Conservation (phyloP, 169 alveolate species). For the Eimeria necatrix region DNA sequence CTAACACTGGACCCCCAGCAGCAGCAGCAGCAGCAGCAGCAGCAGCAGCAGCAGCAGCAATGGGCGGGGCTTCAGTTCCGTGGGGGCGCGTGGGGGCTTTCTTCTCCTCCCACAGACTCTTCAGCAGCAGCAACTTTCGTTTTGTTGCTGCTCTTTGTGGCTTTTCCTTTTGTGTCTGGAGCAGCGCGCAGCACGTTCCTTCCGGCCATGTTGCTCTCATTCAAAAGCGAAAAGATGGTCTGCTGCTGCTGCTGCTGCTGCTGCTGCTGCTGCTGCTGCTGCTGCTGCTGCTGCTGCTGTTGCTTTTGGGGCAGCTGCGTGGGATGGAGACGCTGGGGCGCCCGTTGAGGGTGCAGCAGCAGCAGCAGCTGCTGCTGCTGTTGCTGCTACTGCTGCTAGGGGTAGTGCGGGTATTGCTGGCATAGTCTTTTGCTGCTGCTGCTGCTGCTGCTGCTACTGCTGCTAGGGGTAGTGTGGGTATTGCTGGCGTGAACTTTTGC, state of each 20-base stretch:
- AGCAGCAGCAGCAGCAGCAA: conserved; percentile 19
- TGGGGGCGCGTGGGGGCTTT: not conserved
- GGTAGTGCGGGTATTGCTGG: no score
- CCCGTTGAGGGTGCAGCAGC: no score
- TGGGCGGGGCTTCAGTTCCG: not conserved
- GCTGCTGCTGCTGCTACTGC: conserved; percentile 7
- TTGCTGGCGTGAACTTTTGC: no score
- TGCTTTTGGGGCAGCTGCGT: no score
- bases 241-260: conserved; percentile 26
- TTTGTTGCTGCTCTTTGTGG: conserved; percentile 34
- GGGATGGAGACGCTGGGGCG: no score
- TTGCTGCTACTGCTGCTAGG: not conserved
- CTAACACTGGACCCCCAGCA: not conserved
- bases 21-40: conserved; percentile 27
- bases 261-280: not conserved
- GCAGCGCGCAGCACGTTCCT: conserved; percentile 10
- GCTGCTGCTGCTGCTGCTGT: not conserved
- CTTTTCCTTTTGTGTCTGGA: not conserved
- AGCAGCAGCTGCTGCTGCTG: not conserved
- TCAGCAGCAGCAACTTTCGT: not conserved
- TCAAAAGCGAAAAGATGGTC: not conserved
- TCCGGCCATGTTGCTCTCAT: conserved; percentile 27
- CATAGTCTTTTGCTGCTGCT: not conserved
- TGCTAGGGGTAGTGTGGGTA: no score
- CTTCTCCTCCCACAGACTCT: not conserved